A percentile compares a stretch with the other conserved stretches of the same genome.
Evolutionary conservation across 345 rosid species (phyloP).

Genomic region (Corchorus capsularis): DNA sequence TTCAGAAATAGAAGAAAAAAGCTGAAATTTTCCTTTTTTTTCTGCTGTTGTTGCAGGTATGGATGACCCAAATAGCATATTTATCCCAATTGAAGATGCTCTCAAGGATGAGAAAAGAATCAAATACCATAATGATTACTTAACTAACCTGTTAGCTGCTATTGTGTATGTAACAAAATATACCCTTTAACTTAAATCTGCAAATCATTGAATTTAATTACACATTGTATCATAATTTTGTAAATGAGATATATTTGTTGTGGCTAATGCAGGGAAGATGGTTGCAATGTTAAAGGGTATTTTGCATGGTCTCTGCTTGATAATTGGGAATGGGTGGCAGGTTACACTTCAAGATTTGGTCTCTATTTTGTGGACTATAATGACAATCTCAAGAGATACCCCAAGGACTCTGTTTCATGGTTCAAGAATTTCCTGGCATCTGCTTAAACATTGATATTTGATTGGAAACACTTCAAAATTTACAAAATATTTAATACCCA

Average conservation of each 20-base stretch:
- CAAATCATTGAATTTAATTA: neutral
- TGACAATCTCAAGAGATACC: constrained; percentile 82
- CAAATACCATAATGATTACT: constrained; percentile 79
- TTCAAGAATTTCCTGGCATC: constrained; percentile 74
- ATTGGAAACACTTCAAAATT: too few relatives aligned
- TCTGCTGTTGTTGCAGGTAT: constrained; percentile 52
- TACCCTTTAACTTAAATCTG: neutral
- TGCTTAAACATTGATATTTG: constrained; percentile 23
- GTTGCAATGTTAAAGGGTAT: constrained; percentile 92
- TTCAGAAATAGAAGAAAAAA: neutral
- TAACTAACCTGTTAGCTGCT: constrained; percentile 69
- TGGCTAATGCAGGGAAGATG: constrained; percentile 67
- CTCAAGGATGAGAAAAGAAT: constrained; percentile 77
- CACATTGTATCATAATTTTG: too few relatives aligned
- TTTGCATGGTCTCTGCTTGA: constrained; percentile 91
- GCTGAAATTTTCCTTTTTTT: constrained; percentile 2
- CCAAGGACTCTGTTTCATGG: constrained; percentile 82
- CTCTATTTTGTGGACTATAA: constrained; percentile 81
- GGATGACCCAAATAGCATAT: constrained; percentile 70
- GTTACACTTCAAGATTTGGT: constrained; percentile 87
- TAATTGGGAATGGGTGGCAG: constrained; percentile 96
- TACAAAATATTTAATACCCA: too few relatives aligned
- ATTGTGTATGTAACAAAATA: constrained; percentile 48
- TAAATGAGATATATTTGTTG: neutral
- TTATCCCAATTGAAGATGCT: constrained; percentile 55